A percentile compares a stretch with the other conserved stretches of the same genome.
Conservation (phyloP, 2,329 filamentous ascomycete species). For the Thielaviopsis populi region DNA sequence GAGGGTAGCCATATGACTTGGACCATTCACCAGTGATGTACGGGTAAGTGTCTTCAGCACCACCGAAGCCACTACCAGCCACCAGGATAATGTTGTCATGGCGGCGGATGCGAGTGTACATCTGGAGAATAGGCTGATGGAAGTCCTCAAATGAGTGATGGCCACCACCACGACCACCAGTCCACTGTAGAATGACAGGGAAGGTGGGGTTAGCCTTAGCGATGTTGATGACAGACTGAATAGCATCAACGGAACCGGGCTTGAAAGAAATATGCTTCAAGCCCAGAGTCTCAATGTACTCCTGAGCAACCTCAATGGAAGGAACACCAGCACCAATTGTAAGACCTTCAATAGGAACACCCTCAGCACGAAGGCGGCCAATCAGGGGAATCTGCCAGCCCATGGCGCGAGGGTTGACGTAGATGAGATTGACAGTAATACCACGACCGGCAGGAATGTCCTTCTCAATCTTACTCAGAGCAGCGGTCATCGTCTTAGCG, state of each 20-base stretch:
- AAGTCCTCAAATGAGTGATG: constrained; percentile 95
- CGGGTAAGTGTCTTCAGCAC: constrained; percentile 77
- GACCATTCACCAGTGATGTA: constrained; percentile 86
- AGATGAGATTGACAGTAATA: constrained; percentile 82
- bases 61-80: constrained; percentile 83
- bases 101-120: constrained; percentile 79
- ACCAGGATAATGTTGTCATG: constrained; percentile 78
- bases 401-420: constrained; percentile 80
- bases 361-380: constrained; percentile 63
- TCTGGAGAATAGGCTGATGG: constrained; percentile 77
- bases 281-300: constrained; percentile 85
- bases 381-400: constrained; percentile 83
- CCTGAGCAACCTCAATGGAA: constrained; percentile 80
- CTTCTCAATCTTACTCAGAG: constrained; percentile 71
- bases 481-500: constrained; percentile 65
- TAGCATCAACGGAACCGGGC: constrained; percentile 75
- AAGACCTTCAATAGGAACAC: constrained; percentile 79
- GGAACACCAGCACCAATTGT: constrained; percentile 89
- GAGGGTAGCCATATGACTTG: constrained; percentile 69
- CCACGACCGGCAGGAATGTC: constrained; percentile 71
- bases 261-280: constrained; percentile 93
- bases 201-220: constrained; percentile 87
- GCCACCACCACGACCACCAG: constrained; percentile 80
- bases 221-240: constrained; percentile 82
- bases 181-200: constrained; percentile 91